phyloP scores from a whole-genome alignment of 192 early-diverging fungal genomes.

The Mortierella claussenii region DNA sequence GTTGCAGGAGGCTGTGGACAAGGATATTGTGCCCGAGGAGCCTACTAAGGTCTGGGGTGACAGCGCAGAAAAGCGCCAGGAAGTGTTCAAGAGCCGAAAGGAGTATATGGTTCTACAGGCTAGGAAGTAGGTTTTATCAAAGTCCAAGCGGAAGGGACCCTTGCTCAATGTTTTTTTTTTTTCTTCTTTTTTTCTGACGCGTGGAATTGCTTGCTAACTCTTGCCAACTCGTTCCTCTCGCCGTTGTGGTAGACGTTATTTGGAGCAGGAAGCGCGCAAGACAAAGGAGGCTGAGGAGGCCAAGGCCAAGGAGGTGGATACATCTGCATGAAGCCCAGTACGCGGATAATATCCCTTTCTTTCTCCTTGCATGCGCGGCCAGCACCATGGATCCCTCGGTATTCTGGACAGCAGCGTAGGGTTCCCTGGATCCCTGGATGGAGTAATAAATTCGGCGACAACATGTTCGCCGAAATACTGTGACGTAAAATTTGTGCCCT shows the following conservation, averaged over 20 bases:
- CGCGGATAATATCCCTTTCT: too few species aligned
- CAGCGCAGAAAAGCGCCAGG: conserved; percentile 66
- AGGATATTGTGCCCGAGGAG: conserved; percentile 51
- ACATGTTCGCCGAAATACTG: too few species aligned
- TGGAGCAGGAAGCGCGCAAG: conserved; percentile 46
- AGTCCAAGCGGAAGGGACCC: too few species aligned
- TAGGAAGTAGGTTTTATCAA: conserved; percentile 65
- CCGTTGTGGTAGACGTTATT: conserved; percentile 40
- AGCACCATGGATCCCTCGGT: too few species aligned
- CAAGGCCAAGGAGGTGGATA: conserved; percentile 31
- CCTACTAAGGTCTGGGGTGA: conserved; percentile 72
- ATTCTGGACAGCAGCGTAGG: too few species aligned
- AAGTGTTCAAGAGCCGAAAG: conserved; percentile 71
- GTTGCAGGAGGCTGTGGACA: conserved; percentile 54
- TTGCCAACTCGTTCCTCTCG: too few species aligned
- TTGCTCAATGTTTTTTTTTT: neutral
- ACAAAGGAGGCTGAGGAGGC: conserved; percentile 19
- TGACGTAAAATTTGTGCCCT: too few species aligned
- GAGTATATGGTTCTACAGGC: conserved; percentile 77
- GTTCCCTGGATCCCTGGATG: too few species aligned
- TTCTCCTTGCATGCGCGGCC: too few species aligned
- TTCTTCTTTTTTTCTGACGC: neutral
- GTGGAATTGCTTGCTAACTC: neutral
- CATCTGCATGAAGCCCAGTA: conserved; percentile 19
- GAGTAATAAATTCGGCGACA: too few species aligned